Evolutionary conservation across 306 rosid genomes (phyloP), one percentile per base, ranked within the genome.

Genomic region (Trichosanthes truncata): DNA sequence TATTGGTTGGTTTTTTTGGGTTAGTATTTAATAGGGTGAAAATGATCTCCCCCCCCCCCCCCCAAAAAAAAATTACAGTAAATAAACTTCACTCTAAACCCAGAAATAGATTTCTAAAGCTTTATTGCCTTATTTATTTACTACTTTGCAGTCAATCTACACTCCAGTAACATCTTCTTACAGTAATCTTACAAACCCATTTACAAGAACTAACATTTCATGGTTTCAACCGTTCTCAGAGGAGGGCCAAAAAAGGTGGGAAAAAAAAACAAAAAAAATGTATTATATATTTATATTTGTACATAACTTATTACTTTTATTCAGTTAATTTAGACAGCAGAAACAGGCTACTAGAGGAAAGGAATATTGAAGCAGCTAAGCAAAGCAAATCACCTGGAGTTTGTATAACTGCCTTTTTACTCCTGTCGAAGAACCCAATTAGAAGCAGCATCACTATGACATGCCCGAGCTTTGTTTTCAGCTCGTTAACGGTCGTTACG

Each of bases 361-460:
- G 97, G 74, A 91, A 87, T 55, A 95, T 75, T 26, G 92, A 88
- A 81, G 89, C 93, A 48, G 92, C 82, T 78, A 95, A 95, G 88
- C 97, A 95, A 26, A 95, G 94, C 89, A 95, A 89, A 86, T 95
- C 99, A 53, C 82, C 76, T 36, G 97, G 91, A 75, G 98, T 43
- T 35, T 87, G 84, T 77, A 95, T 91, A 4, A 68, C 76, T 68
- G 91, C 97, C 82, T 87, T 88, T 90, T 91, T 95, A 80, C 93
- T 89, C 88, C 85, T 95, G 77, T 95, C 98, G 55, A 89, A 85
- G 84, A 89, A 78, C 43, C 98, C 97, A 71, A 95, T 95, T 60
- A 92, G 87, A 85, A 95, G 98, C 79, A 95, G 88, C 99, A 95
- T 95, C 80, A 95, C 97, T 87, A 93, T 95, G 1, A 95, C 97